Evolutionary conservation across 2,329 filamentous ascomycete genomes (phyloP).

Genomic region (Trichoderma guizhouense): DNA sequence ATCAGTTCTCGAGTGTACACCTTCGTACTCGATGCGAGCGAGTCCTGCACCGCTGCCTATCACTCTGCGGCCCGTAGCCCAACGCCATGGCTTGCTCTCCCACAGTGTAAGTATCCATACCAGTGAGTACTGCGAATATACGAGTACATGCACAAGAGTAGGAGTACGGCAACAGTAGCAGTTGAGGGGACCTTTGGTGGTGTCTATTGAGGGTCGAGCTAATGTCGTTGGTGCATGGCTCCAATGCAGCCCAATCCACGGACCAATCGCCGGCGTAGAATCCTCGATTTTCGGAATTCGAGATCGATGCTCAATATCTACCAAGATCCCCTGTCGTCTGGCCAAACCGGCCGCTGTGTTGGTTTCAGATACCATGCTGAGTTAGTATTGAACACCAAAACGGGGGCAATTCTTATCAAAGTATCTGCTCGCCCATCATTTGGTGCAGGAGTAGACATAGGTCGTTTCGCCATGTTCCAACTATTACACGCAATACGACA

Average conservation of each 20-base stretch:
- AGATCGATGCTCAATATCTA: slow-evolving; percentile 13
- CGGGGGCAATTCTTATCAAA: not conserved
- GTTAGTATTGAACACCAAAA: not conserved
- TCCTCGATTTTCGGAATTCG: slow-evolving; percentile 14
- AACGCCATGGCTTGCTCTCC: not conserved
- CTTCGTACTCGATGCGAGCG: not conserved
- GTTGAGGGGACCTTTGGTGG: not conserved
- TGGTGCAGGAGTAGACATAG: not conserved
- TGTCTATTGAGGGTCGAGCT: slow-evolving; percentile 6
- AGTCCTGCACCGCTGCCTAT: slow-evolving; percentile 13
- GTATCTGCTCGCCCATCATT: not conserved
- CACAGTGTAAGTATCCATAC: not conserved
- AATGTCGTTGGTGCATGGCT: slow-evolving; percentile 9
- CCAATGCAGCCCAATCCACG: slow-evolving; percentile 12
- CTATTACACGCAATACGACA: not conserved
- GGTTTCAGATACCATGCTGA: not conserved
- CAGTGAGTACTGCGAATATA: not conserved
- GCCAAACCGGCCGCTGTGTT: not conserved
- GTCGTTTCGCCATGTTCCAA: not conserved
- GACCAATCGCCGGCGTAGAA: not conserved
- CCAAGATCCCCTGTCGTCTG: slow-evolving; percentile 4
- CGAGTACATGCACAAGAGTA: not conserved
- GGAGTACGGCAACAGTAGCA: not conserved
- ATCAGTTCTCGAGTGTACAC: not conserved
- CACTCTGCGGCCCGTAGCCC: slow-evolving; percentile 8